These are phyloP conservation scores for Rosa lucieae DNA, from an alignment of 306 rosid genomes.

Conservation along the genomic window DNA sequence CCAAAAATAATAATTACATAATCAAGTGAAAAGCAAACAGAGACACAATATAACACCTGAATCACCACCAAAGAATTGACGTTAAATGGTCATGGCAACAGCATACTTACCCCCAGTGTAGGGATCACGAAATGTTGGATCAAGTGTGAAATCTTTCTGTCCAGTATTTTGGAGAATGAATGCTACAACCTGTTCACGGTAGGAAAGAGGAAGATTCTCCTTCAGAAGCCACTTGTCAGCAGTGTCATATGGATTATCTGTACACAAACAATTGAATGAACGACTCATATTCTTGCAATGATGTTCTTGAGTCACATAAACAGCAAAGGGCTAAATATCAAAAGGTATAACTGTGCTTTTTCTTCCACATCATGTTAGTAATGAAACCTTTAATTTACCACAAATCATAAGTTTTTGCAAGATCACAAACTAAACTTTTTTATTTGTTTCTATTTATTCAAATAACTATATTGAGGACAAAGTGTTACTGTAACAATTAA, in stretches of 20 bases:
- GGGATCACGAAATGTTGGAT: conserved; percentile 87
- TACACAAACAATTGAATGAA: conserved; percentile 20
- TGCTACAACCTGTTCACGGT: conserved; percentile 87
- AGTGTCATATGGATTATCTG: conserved; percentile 82
- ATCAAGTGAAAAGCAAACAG: conserved; percentile 21
- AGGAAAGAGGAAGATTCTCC: conserved; percentile 85
- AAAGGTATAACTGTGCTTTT: neutral
- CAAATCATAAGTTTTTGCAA: neutral
- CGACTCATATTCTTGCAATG: conserved; percentile 15
- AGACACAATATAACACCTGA: conserved; percentile 7
- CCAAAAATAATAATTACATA: conserved; percentile 16
- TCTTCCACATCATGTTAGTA: neutral
- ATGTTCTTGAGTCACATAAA: neutral
- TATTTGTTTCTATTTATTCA: neutral
- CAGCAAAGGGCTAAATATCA: conserved; percentile 11
- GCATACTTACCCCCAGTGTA: conserved; percentile 77
- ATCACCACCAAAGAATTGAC: conserved; percentile 11
- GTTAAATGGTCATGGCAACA: conserved; percentile 21
- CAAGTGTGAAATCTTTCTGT: conserved; percentile 62
- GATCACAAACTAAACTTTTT: neutral
- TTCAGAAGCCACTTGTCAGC: conserved; percentile 96
- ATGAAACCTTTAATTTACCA: neutral
- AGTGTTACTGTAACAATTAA: neutral
- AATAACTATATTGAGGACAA: neutral
- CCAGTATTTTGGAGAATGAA: conserved; percentile 93